These are phyloP conservation scores for Pouteria glomerata DNA, from an alignment of 148 eudicot species.

Conservation along the genomic window DNA sequence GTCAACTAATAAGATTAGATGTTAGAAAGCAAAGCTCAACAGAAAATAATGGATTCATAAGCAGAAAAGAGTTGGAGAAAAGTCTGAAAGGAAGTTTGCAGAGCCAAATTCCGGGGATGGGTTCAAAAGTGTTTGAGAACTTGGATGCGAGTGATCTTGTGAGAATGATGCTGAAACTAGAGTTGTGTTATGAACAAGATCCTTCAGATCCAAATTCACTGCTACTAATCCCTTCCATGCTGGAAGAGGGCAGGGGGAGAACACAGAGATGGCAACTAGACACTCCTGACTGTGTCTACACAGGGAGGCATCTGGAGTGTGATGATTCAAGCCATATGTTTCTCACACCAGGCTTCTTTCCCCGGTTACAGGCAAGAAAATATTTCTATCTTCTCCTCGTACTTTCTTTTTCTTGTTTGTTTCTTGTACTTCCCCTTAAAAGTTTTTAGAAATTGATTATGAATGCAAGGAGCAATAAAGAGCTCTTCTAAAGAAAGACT, in stretches of 20 bases:
- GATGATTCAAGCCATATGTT: conserved; percentile 84
- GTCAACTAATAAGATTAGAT: conserved; percentile 49
- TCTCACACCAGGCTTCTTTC: conserved; percentile 80
- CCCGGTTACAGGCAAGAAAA: conserved; percentile 73
- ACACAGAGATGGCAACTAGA: conserved; percentile 68
- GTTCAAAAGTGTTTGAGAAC: conserved; percentile 57
- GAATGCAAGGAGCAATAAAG: background rate
- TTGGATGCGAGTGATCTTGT: conserved; percentile 58
- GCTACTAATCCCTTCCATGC: conserved; percentile 59
- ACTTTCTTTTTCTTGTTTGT: background rate
- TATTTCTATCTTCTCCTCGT: background rate
- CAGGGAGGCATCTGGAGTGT: conserved; percentile 83
- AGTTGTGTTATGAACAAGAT: conserved; percentile 71
- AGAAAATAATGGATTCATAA: conserved; percentile 55
- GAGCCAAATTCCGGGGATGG: conserved; percentile 66
- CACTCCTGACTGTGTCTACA: conserved; percentile 50
- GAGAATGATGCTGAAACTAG: conserved; percentile 78
- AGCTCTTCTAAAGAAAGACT: background rate
- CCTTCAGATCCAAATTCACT: conserved; percentile 56
- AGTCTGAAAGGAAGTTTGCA: conserved; percentile 61
- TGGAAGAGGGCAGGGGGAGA: conserved; percentile 71
- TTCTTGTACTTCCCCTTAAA: background rate
- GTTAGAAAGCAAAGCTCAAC: conserved; percentile 36
- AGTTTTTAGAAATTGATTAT: background rate
- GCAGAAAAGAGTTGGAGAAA: conserved; percentile 70